These are phyloP conservation scores for Podaxis carcinomalis DNA, from an alignment of 768 basidiomycete species.

Conservation along the genomic window DNA sequence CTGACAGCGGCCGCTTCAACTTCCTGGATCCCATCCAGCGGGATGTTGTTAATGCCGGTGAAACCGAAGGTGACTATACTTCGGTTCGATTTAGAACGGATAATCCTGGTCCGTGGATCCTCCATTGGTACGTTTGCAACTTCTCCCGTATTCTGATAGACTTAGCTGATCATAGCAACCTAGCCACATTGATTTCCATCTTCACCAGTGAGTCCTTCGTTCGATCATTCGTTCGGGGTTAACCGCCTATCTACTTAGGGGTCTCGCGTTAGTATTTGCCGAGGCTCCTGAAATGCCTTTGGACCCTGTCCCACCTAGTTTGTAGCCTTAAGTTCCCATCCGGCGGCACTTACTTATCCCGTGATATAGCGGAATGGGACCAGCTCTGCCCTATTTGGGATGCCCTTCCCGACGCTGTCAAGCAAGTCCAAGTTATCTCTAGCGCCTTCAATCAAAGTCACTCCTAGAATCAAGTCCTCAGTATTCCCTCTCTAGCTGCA, in stretches of 20 bases:
- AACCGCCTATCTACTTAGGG: conserved; percentile 12
- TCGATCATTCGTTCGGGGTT: not conserved
- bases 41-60: conserved; percentile 48
- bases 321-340: not conserved
- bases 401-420: conserved; percentile 8
- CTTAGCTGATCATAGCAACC: not conserved
- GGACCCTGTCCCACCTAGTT: conserved; percentile 2
- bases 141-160: not conserved
- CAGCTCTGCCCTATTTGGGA: conserved; percentile 23
- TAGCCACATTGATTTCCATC: conserved; percentile 12
- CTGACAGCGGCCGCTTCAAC: conserved; percentile 34
- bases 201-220: not conserved
- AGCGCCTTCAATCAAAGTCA: not conserved
- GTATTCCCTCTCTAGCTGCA: no score
- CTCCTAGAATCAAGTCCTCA: not conserved
- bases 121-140: conserved; percentile 31
- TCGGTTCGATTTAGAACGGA: conserved; percentile 64
- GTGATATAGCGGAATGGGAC: conserved; percentile 16
- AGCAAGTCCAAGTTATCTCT: not conserved
- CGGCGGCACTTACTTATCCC: not conserved
- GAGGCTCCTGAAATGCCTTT: conserved; percentile 21
- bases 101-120: conserved; percentile 62
- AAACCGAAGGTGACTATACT: conserved; percentile 31
- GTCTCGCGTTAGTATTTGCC: conserved; percentile 31
- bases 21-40: conserved; percentile 49